These are phyloP conservation scores for Fusarium sp. DNA, from an alignment of 2,329 filamentous ascomycete genomes.

Conservation along the genomic window DNA sequence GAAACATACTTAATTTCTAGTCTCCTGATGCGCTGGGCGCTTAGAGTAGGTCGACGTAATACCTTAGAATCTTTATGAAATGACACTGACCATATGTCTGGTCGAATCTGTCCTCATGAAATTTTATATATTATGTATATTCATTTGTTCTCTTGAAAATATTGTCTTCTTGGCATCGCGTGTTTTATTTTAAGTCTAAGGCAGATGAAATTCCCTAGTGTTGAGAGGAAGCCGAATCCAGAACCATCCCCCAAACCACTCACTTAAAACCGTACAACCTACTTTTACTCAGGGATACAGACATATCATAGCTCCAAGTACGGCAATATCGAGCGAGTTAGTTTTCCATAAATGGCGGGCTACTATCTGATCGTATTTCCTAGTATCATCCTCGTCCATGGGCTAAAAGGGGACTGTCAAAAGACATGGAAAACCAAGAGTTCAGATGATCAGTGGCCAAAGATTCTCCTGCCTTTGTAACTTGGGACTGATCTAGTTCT, in stretches of 20 bases:
- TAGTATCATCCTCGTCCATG: slow-evolving; percentile 40
- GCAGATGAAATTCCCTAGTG: background rate
- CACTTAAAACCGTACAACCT: background rate
- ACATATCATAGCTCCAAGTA: background rate
- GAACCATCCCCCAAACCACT: background rate
- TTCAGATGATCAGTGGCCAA: slow-evolving; percentile 12
- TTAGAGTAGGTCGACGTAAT: slow-evolving; percentile 9
- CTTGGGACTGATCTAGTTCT: slow-evolving; percentile 27
- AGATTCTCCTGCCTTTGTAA: slow-evolving; percentile 10
- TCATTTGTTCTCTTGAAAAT: background rate
- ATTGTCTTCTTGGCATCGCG: slow-evolving; percentile 5
- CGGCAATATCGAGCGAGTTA: slow-evolving; percentile 11
- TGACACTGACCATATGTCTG: too few species aligned
- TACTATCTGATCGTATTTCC: background rate
- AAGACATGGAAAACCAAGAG: slow-evolving; percentile 27
- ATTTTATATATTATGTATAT: background rate
- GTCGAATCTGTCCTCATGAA: background rate
- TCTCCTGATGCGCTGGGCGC: slow-evolving; percentile 2
- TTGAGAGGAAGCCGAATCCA: background rate
- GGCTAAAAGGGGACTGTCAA: slow-evolving; percentile 30
- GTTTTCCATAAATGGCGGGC: rapidly evolving
- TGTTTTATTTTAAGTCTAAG: slow-evolving; percentile 15
- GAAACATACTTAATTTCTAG: slow-evolving; percentile 3
- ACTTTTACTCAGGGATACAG: slow-evolving; percentile 18
- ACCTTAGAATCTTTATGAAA: background rate